Base-by-base conservation (phyloP, 2,329 filamentous ascomycete species). In the Tolypocladium album region DNA sequence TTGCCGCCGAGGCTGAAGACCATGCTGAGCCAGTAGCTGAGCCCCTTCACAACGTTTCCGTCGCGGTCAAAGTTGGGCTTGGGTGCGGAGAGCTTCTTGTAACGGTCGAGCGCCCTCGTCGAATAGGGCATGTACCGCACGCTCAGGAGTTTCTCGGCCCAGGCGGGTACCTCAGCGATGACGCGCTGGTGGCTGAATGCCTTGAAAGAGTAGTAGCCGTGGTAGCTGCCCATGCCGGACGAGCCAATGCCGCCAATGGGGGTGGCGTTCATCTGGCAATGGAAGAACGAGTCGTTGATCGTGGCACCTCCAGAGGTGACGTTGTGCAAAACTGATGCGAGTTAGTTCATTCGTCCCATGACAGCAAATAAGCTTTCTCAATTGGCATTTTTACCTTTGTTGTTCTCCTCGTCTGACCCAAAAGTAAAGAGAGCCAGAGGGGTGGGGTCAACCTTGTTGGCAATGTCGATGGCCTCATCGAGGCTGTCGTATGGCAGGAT, bases 371-470 rank as follows among this genome's bases (percentile, higher is more conserved):
- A 17, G 55, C 15, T 39, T 36, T 36, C 8, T 15, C 12, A 31
- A 22, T 45, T 34, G 7, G 17, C 12, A 38, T n/a, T 79, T n/a
- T 67, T 78, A 90, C 88, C 79, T 71, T 88, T 88, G 38, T 88
- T 80, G 55, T 88, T 89, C 71, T 97, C 93, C 3, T 79, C 79
- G 67, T 91, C 89, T 63, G 81, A 88, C 59, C 92, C 93, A 74
- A 97, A 97, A 7, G 89, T 84, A 72, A 91, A 96, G 53, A 97
- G 78, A 12, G 88, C 86, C 47, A 99, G 79, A 0, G 94, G 92
- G 0, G 92, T 97, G 58, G 86, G 82, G 73, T 96, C 87, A 56
- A 97, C 83, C 59, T 83, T 77, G 72, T 95, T 93, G 63, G 90
- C 90, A 64, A 92, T 84, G 45, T 80, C 81, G 71, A 97, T 92